Evolutionary conservation across 805 yeast species (phyloP), one percentile per base, ranked within the genome.

Genomic region (Kodamaea laetipori): DNA sequence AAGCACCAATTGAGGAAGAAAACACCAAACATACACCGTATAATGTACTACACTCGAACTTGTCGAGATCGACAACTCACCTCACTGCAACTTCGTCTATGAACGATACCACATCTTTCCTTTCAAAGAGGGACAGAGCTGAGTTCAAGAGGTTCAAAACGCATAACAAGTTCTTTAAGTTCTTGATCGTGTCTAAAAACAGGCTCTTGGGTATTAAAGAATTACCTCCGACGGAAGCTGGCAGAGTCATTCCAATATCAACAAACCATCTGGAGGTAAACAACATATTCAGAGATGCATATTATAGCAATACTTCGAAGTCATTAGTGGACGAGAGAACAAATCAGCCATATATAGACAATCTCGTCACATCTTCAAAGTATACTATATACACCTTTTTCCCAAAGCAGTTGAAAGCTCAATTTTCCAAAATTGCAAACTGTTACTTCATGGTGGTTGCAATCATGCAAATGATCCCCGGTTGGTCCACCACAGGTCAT

Each of bases 401-500:
- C 2, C 99, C 99, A 1, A 80, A 90, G 49, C 97, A 94, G 58
- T 62, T 94, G 28, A 74, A 80, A 49, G 96, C 94, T 3, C 99
- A 94, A 63, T 92, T 94, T 57, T 88, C 96, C 17, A 92, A 89
- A 59, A 57, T 94, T 35, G 99, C 99, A 21, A 94, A 94, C 60
- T 73, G 90, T 48, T 92, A 94, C 63, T 94, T 94, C 65, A 67
- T 94, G 77, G 73, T 82, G 2, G 94, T 94, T 12, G 90, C 98
- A 2, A 85, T 94, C 48, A 71, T 94, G 71, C 99, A 94, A 61
- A 83, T 92, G 90, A 84, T 94, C 37, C 98, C 99, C 0, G 80
- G 90, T 2, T 94, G 97, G 97, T 88, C 97, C 1, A 89, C 99
- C 4, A 94, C 99, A 0, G 99, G 98, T 47, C 85, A 90, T 9